These are phyloP conservation scores for Candida berthetii DNA, from an alignment of 805 yeast species.

Conservation along the genomic window DNA sequence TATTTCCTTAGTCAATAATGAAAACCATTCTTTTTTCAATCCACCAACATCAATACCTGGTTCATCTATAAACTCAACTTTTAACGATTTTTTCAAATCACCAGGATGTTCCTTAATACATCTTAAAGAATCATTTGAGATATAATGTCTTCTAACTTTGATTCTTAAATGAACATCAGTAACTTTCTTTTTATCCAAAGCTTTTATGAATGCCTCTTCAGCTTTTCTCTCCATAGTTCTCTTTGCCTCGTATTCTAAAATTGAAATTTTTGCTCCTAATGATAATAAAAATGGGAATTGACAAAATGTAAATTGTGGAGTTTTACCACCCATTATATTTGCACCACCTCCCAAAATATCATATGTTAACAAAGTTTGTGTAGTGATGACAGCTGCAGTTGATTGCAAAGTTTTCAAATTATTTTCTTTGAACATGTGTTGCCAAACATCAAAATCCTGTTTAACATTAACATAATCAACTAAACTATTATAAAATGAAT, in stretches of 20 bases:
- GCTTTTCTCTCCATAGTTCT: conserved; percentile 81
- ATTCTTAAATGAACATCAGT: conserved; percentile 67
- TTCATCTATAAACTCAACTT: conserved; percentile 78
- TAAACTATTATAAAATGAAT: conserved; percentile 65
- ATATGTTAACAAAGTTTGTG: neutral
- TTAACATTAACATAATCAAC: conserved; percentile 74
- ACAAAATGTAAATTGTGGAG: conserved; percentile 53
- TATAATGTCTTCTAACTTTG: conserved; percentile 56
- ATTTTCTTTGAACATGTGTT: conserved; percentile 25
- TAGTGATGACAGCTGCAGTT: conserved; percentile 8
- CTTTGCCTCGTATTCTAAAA: conserved; percentile 77
- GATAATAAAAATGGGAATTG: conserved; percentile 80
- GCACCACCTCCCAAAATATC: neutral
- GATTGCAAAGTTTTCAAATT: conserved; percentile 6
- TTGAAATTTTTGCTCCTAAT: conserved; percentile 73
- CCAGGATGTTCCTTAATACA: conserved; percentile 46
- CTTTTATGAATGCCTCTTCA: conserved; percentile 79
- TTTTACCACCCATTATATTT: conserved; percentile 2
- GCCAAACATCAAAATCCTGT: conserved; percentile 86
- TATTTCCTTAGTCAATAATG: conserved; percentile 60
- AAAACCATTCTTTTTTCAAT: conserved; percentile 89
- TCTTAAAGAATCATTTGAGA: conserved; percentile 71
- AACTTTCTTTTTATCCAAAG: conserved; percentile 55
- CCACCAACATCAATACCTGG: conserved; percentile 98
- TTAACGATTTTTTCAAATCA: conserved; percentile 68